These are phyloP conservation scores for Sporisorium sorghi DNA, from an alignment of 1,284 basidiomycete species.

Conservation along the genomic window DNA sequence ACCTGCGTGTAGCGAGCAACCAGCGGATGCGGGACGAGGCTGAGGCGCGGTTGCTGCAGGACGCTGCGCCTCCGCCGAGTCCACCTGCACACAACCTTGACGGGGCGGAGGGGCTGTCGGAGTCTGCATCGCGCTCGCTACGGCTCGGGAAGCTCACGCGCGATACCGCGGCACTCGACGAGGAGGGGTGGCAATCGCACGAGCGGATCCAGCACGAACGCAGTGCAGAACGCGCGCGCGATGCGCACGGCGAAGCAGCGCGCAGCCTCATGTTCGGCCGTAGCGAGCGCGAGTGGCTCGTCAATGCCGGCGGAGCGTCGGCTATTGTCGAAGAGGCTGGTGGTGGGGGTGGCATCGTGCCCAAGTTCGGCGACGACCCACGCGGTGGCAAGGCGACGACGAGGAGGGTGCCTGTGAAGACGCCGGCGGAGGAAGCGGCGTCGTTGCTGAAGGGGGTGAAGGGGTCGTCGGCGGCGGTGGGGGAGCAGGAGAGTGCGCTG, in stretches of 20 bases:
- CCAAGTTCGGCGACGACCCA: conserved; percentile 28
- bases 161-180: background rate
- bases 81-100: too few relatives aligned
- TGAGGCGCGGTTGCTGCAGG: conserved; percentile 1
- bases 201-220: conserved; percentile 17
- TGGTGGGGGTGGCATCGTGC: conserved; percentile 2
- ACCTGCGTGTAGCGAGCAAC: conserved; percentile 39
- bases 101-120: background rate
- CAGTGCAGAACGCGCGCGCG: conserved; percentile 17
- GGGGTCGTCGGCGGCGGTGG: background rate
- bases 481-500: conserved; percentile 1
- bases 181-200: conserved; percentile 7
- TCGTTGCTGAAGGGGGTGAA: conserved; percentile 8
- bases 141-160: conserved; percentile 19
- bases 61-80: too few relatives aligned
- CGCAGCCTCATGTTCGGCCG: conserved; percentile 43
- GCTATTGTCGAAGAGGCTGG: conserved; percentile 8
- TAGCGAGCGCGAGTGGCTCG: conserved; percentile 44
- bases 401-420: conserved; percentile 15
- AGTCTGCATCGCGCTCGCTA: conserved; percentile 4
- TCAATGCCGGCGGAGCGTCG: conserved; percentile 29
- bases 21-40: conserved; percentile 33
- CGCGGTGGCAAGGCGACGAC: background rate
- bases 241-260: conserved; percentile 37
- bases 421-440: conserved; percentile 31